Conservation (phyloP, 805 yeast species). For the Metschnikowia shivogae region DNA sequence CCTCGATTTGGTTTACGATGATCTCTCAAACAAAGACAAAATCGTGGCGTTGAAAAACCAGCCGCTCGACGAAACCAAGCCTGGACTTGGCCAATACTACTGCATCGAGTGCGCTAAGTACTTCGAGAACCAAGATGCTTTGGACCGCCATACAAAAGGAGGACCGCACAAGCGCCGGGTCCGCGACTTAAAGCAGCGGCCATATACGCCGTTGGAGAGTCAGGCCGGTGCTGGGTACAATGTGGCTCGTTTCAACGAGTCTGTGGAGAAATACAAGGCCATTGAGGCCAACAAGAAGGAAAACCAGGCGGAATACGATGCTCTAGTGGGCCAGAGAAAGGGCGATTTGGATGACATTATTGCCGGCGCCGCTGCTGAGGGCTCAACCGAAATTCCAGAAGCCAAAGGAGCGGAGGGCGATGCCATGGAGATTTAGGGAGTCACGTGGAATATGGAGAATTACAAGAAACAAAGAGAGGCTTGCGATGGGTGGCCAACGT, state of each 20-base stretch:
- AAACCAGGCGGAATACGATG: slow-evolving; percentile 43
- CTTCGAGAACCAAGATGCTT: slow-evolving; percentile 71
- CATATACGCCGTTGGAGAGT: slow-evolving; percentile 84
- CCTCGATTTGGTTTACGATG: slow-evolving; percentile 76
- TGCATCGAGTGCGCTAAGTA: slow-evolving; percentile 94
- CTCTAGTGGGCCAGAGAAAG: slow-evolving; percentile 32
- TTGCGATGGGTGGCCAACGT: too few species aligned
- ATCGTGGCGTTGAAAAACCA: slow-evolving; percentile 70
- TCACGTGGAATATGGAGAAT: background rate
- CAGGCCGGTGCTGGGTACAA: slow-evolving; percentile 87
- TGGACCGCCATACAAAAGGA: slow-evolving; percentile 66
- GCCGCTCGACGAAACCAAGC: slow-evolving; percentile 80
- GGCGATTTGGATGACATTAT: slow-evolving; percentile 36
- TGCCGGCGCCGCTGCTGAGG: slow-evolving; percentile 27
- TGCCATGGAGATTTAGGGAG: background rate
- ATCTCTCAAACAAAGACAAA: slow-evolving; percentile 60
- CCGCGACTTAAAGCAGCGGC: slow-evolving; percentile 67
- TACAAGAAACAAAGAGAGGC: background rate
- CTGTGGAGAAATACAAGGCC: slow-evolving; percentile 59
- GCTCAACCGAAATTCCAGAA: slow-evolving; percentile 4
- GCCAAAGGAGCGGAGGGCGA: slow-evolving; percentile 1
- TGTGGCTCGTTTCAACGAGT: slow-evolving; percentile 58
- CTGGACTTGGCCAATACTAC: slow-evolving; percentile 93
- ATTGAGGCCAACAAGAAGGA: slow-evolving; percentile 33
- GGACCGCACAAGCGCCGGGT: slow-evolving; percentile 87